phyloP scores from a whole-genome alignment of 257 asterid genomes.

The Eucommia ulmoides region DNA sequence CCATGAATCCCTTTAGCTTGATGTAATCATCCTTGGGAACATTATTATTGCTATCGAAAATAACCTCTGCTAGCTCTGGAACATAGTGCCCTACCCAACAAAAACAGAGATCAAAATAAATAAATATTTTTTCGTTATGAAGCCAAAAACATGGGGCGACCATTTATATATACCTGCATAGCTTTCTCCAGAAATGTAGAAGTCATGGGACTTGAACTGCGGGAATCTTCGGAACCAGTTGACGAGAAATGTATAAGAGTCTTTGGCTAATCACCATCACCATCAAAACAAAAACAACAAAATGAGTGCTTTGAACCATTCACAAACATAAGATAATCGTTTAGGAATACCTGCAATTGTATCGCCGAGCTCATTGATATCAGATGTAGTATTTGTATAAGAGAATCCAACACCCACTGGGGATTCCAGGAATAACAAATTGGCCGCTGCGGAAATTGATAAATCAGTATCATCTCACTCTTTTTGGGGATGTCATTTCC shows the following conservation, averaged over 20 bases:
- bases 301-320: too few species aligned
- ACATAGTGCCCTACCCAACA: constrained; percentile 83
- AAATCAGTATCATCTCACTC: not conserved
- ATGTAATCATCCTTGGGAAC: constrained; percentile 17
- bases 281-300: too few species aligned
- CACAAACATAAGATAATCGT: too few species aligned
- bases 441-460: constrained; percentile 35
- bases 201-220: constrained; percentile 60
- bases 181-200: constrained; percentile 86
- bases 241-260: constrained; percentile 58
- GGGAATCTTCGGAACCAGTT: constrained; percentile 83
- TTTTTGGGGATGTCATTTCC: not conserved
- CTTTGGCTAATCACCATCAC: constrained; percentile 49
- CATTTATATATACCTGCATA: constrained; percentile 43
- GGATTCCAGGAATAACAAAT: constrained; percentile 68
- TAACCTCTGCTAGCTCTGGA: constrained; percentile 61
- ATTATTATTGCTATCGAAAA: constrained; percentile 38
- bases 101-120: not conserved
- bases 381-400: constrained; percentile 65
- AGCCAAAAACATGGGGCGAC: too few species aligned
- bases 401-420: constrained; percentile 95
- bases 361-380: constrained; percentile 56
- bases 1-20: constrained; percentile 72
- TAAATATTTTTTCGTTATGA: not conserved
- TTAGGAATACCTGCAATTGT: constrained; percentile 39